Conservation (phyloP, 495 filamentous ascomycete species). For the Aspergillus indologenus region DNA sequence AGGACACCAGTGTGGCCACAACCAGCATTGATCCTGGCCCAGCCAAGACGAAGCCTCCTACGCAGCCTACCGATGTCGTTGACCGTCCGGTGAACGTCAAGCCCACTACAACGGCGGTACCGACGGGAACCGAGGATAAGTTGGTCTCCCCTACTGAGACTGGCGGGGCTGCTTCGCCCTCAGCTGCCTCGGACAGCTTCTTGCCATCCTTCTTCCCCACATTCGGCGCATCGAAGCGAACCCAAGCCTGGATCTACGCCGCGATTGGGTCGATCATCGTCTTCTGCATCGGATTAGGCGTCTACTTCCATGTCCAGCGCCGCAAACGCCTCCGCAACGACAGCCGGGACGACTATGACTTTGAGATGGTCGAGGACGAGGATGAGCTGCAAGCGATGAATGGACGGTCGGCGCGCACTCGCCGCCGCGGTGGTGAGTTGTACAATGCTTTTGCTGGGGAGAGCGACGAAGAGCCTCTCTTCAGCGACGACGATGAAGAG, state of each 20-base stretch:
- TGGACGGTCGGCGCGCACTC: constrained; percentile 33
- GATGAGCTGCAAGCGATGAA: constrained; percentile 63
- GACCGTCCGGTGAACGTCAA: constrained; percentile 72
- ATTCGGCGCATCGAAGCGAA: constrained; percentile 87
- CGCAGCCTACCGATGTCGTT: constrained; percentile 64
- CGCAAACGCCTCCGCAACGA: constrained; percentile 72
- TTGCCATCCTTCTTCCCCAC: constrained; percentile 89
- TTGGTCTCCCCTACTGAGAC: constrained; percentile 33
- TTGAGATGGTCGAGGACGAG: constrained; percentile 84
- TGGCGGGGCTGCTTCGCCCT: constrained; percentile 39
- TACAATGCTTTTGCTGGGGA: constrained; percentile 92
- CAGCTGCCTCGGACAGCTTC: constrained; percentile 53
- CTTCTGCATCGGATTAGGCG: constrained; percentile 76
- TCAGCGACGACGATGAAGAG: constrained; percentile 56
- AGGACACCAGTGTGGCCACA: constrained; percentile 51
- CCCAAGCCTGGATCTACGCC: constrained; percentile 94
- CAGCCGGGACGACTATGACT: constrained; percentile 84
- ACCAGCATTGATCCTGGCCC: constrained; percentile 49
- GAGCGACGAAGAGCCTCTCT: constrained; percentile 64
- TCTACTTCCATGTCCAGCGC: constrained; percentile 76
- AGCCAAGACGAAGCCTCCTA: constrained; percentile 39
- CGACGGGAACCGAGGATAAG: constrained; percentile 29
- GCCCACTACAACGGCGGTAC: constrained; percentile 38
- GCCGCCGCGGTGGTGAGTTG: constrained; percentile 71
- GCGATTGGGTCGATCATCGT: constrained; percentile 75